Conservation (phyloP, 2,329 filamentous ascomycete genomes). For the Colletotrichum sp. region DNA sequence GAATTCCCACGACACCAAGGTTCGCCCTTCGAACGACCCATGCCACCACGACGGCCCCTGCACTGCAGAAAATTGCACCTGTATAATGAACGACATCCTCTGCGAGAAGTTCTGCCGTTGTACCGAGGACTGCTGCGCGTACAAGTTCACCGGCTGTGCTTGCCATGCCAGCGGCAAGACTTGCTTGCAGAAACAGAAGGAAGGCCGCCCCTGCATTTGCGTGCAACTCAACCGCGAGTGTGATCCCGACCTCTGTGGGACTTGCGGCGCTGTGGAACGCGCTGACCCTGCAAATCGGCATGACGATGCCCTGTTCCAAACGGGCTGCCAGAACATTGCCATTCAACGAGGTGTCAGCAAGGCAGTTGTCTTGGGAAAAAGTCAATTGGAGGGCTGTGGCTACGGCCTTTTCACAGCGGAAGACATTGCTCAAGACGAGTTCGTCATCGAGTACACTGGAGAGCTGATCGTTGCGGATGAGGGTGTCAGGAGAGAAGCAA, state of each 20-base stretch:
- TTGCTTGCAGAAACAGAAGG: slow-evolving; percentile 61
- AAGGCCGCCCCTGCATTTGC: slow-evolving; percentile 70
- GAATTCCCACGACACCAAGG: slow-evolving; percentile 58
- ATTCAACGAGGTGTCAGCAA: slow-evolving; percentile 73
- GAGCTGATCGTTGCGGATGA: slow-evolving; percentile 77
- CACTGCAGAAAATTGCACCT: slow-evolving; percentile 63
- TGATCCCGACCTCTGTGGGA: slow-evolving; percentile 75
- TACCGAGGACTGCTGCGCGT: slow-evolving; percentile 61
- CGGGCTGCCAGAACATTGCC: slow-evolving; percentile 73
- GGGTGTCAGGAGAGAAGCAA: slow-evolving; percentile 69
- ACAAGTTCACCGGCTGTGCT: slow-evolving; percentile 70
- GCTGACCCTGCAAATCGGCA: slow-evolving; percentile 72
- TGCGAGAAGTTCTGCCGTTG: slow-evolving; percentile 78
- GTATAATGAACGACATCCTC: slow-evolving; percentile 63
- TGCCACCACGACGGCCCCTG: slow-evolving; percentile 76
- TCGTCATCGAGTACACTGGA: slow-evolving; percentile 81
- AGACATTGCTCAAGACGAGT: slow-evolving; percentile 70
- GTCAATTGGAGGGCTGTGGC: slow-evolving; percentile 70
- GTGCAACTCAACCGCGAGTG: slow-evolving; percentile 78
- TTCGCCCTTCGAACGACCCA: slow-evolving; percentile 64
- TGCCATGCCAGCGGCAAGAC: slow-evolving; percentile 67
- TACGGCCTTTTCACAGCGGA: slow-evolving; percentile 79
- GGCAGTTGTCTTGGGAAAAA: slow-evolving; percentile 71
- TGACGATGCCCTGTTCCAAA: slow-evolving; percentile 58
- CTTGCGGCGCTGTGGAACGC: slow-evolving; percentile 72